Evolutionary conservation across 164 flowering plant genomes (phyloP).

Genomic region (Magnolia officinalis): DNA sequence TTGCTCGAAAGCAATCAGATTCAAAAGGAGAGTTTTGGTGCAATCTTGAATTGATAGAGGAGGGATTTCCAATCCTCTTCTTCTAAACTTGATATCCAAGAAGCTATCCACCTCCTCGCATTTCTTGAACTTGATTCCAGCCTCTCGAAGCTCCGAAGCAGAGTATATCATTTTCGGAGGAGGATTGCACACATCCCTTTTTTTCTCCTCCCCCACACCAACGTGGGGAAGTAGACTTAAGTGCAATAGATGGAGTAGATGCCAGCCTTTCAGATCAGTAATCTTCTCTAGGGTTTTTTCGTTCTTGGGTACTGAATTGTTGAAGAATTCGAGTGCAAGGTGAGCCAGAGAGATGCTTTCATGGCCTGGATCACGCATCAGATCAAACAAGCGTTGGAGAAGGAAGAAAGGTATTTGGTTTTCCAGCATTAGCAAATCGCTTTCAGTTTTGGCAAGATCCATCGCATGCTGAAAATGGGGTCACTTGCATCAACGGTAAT

Average conservation of each 20-base stretch:
- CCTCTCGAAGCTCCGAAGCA: constrained; percentile 6
- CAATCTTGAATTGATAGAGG: not conserved
- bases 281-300: not conserved
- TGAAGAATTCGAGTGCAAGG: not conserved
- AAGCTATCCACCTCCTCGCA: not conserved
- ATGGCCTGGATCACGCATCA: not conserved
- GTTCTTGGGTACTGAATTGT: not conserved
- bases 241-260: not conserved
- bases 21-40: not conserved
- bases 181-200: not conserved
- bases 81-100: not conserved
- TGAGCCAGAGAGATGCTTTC: not conserved
- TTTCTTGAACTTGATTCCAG: constrained; percentile 5
- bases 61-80: constrained; percentile 5
- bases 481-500: not conserved
- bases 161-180: not conserved
- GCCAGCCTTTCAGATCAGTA: not conserved
- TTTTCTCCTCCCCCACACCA: not conserved
- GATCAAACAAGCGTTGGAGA: not conserved
- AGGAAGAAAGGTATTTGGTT: constrained; percentile 13
- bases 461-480: not conserved
- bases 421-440: constrained; percentile 8
- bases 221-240: not conserved
- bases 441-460: not conserved
- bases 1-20: constrained; percentile 6